Evolutionary conservation across 371 early-diverging fungal genomes (phyloP).

Genomic region (Pancytospora philotis): DNA sequence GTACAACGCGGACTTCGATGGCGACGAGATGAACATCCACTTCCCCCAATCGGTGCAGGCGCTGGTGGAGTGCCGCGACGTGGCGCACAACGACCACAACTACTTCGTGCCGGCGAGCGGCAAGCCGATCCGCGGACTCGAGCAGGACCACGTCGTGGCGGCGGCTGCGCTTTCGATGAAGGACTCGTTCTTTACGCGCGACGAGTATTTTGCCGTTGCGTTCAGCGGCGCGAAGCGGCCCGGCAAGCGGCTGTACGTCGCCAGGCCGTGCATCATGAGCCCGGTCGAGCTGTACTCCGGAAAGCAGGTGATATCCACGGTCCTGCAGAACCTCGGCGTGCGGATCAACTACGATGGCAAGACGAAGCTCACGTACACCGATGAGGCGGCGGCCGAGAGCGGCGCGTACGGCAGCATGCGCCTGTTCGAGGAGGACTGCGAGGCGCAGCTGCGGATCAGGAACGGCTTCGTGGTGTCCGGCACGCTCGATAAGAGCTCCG

Average conservation of each 20-base stretch:
- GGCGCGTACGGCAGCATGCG: background rate
- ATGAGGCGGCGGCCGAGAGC: background rate
- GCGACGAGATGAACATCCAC: constrained; percentile 99
- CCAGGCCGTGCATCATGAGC: constrained; percentile 60
- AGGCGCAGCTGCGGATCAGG: constrained; percentile 65
- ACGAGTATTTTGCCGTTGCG: constrained; percentile 78
- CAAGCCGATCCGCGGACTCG: constrained; percentile 90
- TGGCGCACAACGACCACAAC: constrained; percentile 86
- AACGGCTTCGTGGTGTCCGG: constrained; percentile 77
- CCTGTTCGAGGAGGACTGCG: constrained; percentile 43
- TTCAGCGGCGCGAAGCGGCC: constrained; percentile 61
- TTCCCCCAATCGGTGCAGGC: constrained; percentile 92
- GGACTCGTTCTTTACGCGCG: constrained; percentile 74
- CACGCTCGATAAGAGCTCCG: constrained; percentile 87
- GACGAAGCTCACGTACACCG: constrained; percentile 64
- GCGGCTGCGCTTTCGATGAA: constrained; percentile 81
- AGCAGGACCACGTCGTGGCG: constrained; percentile 95
- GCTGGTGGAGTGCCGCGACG: constrained; percentile 79
- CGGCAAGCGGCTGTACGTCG: constrained; percentile 15
- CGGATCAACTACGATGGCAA: constrained; percentile 74
- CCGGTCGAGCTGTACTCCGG: constrained; percentile 86
- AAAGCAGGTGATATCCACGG: constrained; percentile 68
- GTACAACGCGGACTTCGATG: constrained; percentile 98
- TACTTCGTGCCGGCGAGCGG: constrained; percentile 94
- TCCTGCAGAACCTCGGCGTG: constrained; percentile 41